phyloP scores from a whole-genome alignment of 345 rosid genomes.

The Anacardium occidentale region DNA sequence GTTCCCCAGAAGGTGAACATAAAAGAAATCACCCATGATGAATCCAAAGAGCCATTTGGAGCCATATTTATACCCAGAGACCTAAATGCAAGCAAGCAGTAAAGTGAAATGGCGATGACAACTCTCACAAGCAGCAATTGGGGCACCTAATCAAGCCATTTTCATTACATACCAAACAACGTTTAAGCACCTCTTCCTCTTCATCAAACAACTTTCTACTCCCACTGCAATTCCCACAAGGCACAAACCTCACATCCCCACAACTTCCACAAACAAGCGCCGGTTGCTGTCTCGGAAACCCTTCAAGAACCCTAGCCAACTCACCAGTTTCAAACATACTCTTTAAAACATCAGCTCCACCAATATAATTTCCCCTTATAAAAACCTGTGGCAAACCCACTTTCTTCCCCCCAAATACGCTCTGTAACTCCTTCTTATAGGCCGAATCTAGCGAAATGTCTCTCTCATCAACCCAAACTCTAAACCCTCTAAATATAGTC shows the following conservation, averaged over 20 bases:
- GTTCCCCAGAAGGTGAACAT: neutral
- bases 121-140: conserved; percentile 57
- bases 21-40: conserved; percentile 5
- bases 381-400: conserved; percentile 82
- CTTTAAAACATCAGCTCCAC: conserved; percentile 82
- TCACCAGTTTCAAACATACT: conserved; percentile 82
- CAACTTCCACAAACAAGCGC: conserved; percentile 69
- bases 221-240: conserved; percentile 79
- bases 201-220: conserved; percentile 88
- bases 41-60: conserved; percentile 37
- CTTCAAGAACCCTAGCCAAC: conserved; percentile 63
- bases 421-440: conserved; percentile 69
- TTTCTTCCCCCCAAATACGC: conserved; percentile 54
- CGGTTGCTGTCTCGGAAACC: conserved; percentile 56
- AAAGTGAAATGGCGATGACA: neutral
- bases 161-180: conserved; percentile 82
- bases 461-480: conserved; percentile 88
- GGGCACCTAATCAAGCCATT: conserved; percentile 88
- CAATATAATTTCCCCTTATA: conserved; percentile 64
- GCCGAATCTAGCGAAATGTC: conserved; percentile 89
- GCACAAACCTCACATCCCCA: conserved; percentile 78
- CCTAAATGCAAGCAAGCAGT: neutral
- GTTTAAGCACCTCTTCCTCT: conserved; percentile 60
- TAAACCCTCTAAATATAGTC: conserved; percentile 86
- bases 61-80: conserved; percentile 14